Base-by-base conservation (phyloP, 139 green algal species). In the Chlamydomonas incerta region DNA sequence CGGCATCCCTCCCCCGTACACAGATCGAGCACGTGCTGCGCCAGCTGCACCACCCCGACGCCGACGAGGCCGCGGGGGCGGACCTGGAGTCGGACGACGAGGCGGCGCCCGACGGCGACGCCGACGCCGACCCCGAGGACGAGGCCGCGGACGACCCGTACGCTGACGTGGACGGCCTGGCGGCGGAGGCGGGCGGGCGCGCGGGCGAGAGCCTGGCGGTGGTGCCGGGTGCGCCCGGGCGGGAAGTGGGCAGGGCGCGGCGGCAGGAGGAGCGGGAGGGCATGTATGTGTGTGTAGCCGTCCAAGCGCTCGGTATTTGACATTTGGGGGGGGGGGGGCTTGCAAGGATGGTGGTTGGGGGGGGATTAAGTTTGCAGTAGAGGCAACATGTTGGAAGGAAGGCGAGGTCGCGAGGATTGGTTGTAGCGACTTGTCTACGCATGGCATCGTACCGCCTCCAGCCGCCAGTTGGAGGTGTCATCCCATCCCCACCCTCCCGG, bases 101-200 rank as follows among this genome's bases (percentile, higher is more conserved):
- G 13, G 77, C 63, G 29, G 79, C 55, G 23, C 67, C 70, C 4
- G 80, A 87, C 21, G 72, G 50, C 26, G 86, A 90, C 28, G 37
- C 50, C 14, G 74, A 87, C 63, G 47, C 47, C 10, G 86, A 90
- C n/a, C n/a, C 17, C 17, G 79, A 52, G 5, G 65, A 67, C 14
- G 79, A 68, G 15, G 65, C 33, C 23, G 69, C 34, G 1, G 80
- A 79, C 1, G 86, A 83, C 33, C 62, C 79, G 41, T 87, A 79
- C 71, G 77, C 79, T 24, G 86, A 90, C 62, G 58, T 87, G 55
- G 71, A 90, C 34, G n/a, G 41, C 41, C 41, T 79, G 18, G 60
- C 79, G 20, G 62, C 71, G 10, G 41, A 5, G 41, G 6, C 41
- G 5, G 41, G 41, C 41, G 41, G 41, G 6, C 41, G 41, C 6